phyloP scores from a whole-genome alignment of 148 eudicot genomes.

The Vaccinium corymbosum region DNA sequence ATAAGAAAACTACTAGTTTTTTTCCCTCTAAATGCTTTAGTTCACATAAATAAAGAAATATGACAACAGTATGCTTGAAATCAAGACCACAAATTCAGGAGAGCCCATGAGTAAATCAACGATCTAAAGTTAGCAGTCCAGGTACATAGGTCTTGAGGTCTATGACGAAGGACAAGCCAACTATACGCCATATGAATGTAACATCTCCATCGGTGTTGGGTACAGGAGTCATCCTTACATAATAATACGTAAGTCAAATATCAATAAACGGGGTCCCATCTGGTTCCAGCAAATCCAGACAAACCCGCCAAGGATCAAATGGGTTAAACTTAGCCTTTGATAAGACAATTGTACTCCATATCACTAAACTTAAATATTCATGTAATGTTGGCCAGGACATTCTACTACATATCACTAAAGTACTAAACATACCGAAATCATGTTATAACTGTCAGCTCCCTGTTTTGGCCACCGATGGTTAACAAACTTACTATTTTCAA shows the following conservation, averaged over 20 bases:
- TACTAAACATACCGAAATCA: background rate
- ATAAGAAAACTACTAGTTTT: background rate
- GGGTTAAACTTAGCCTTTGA: background rate
- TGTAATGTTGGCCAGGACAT: background rate
- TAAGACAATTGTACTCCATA: slow-evolving; percentile 1
- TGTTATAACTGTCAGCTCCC: background rate
- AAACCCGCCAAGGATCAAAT: background rate
- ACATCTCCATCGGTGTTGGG: background rate
- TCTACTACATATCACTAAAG: background rate
- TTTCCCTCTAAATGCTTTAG: background rate
- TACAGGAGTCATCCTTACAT: background rate
- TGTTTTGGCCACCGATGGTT: background rate
- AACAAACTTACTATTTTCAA: background rate
- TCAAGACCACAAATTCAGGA: background rate
- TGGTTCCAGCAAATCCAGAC: background rate
- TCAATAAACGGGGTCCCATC: background rate
- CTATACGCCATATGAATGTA: background rate
- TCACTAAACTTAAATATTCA: background rate
- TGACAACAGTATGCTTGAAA: background rate
- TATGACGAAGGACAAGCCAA: background rate
- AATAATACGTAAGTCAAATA: background rate
- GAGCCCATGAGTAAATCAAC: background rate
- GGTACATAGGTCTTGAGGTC: background rate
- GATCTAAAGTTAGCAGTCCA: background rate
- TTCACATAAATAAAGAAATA: background rate